A percentile compares a stretch with the other conserved stretches of the same genome.
phyloP scores from a whole-genome alignment of 179 eudicot species.

The Dionaea muscipula region DNA sequence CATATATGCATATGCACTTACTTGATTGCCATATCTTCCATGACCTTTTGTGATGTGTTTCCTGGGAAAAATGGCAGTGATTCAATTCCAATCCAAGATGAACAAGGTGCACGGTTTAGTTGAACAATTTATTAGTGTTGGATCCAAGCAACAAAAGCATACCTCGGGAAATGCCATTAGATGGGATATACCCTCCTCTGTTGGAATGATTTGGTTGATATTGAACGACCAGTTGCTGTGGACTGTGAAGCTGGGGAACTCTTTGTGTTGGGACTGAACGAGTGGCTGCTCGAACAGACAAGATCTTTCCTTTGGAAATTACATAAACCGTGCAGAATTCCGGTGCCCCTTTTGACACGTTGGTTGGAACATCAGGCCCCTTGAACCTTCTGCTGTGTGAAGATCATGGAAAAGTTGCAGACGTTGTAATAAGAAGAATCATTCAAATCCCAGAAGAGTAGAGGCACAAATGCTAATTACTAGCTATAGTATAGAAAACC shows the following conservation, averaged over 20 bases:
- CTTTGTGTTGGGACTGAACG: constrained; percentile 39
- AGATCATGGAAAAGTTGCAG: neutral
- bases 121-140: neutral
- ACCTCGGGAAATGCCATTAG: neutral
- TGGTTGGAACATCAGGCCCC: constrained; percentile 16
- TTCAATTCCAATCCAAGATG: neutral
- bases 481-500: no score
- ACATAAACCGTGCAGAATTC: constrained; percentile 24
- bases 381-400: constrained; percentile 13
- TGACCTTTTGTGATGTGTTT: neutral
- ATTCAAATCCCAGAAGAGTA: no score
- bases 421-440: no score
- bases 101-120: no score
- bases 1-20: neutral
- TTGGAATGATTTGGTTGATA: neutral
- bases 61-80: neutral
- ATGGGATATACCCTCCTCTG: neutral
- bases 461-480: no score
- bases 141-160: neutral
- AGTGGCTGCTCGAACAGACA: constrained; percentile 36
- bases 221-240: neutral
- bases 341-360: constrained; percentile 22
- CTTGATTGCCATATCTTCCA: neutral
- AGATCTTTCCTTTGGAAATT: constrained; percentile 26
- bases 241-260: neutral